A percentile compares a stretch with the other conserved stretches of the same genome.
Conservation (phyloP, 441 rosid species). For the Theobroma grandiflorum region DNA sequence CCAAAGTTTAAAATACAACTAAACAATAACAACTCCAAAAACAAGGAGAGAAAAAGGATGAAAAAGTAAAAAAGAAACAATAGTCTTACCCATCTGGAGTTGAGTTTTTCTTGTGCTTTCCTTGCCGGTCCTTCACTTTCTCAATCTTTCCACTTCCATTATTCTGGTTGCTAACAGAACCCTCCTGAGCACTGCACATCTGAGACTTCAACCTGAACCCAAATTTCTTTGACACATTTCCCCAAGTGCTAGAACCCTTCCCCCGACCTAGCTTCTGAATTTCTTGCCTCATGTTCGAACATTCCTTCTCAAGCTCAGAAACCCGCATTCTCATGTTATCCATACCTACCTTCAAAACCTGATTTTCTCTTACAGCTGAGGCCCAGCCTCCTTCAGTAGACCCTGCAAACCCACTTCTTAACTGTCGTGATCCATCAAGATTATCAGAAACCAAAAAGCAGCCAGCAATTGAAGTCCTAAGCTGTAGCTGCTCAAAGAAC, state of each 20-base stretch:
- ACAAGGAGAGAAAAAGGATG: not conserved
- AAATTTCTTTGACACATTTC: conserved; percentile 77
- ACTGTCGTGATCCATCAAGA: conserved; percentile 87
- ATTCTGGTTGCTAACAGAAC: conserved; percentile 77
- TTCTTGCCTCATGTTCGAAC: conserved; percentile 92
- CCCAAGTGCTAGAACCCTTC: conserved; percentile 70
- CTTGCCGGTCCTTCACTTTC: conserved; percentile 66
- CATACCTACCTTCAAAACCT: conserved; percentile 96
- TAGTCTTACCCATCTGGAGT: conserved; percentile 49
- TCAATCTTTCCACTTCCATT: conserved; percentile 55
- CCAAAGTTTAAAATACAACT: conserved; percentile 24
- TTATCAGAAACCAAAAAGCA: conserved; percentile 95
- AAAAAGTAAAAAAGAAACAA: not conserved
- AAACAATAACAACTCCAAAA: conserved; percentile 8
- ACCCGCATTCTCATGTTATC: conserved; percentile 94
- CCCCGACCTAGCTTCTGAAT: conserved; percentile 83
- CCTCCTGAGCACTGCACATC: conserved; percentile 96
- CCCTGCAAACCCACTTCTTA: conserved; percentile 78
- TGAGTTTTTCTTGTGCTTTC: conserved; percentile 67
- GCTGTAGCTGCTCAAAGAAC: conserved; percentile 99
- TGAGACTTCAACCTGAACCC: conserved; percentile 94
- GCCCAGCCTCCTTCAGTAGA: conserved; percentile 94
- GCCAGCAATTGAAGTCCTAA: conserved; percentile 91
- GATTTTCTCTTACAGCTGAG: conserved; percentile 90
- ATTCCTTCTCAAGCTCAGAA: conserved; percentile 91